Base-by-base conservation (phyloP, 306 rosid genomes). In the Prunus davidiana region DNA sequence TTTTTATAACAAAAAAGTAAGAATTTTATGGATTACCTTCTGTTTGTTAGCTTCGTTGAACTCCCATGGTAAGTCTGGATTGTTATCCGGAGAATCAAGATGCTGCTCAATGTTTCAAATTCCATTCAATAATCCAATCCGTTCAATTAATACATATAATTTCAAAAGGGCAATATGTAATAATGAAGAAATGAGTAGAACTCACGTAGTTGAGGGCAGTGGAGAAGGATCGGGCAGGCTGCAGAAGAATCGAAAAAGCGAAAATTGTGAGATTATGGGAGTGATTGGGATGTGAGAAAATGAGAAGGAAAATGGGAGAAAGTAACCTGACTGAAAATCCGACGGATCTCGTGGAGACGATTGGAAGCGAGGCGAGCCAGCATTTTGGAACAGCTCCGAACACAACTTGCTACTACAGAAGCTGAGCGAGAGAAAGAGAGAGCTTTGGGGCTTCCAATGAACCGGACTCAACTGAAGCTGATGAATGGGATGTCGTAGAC, bases 131-230 rank as follows among this genome's bases (percentile, higher is more conserved):
- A 30, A 79, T 73, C 69, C 11, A 66, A 47, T 54, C 45, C 45
- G 27, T 70, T 50, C 14, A 77, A 32, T 49, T 45, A 46, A 38
- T 46, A 5, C 51, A 46, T 56, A 3, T 22, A 71, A 49, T 64
- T 64, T 13, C 0, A 20, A 10, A 5, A 67, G 70, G n/a, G 47
- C 14, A 61, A 49, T 0, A 45, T 15, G 10, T 13, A 5, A 9
- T 64, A 57, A 52, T 16, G 16, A 67, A 58, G 19, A 83, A 80
- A 68, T 38, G 15, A 55, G n/a, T 24, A 30, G 55, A 0, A 85
- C 99, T 88, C 79, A 95, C 99, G 70, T 90, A 92, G 78, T 95
- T 95, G 11, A 95, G 92, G 73, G 97, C 97, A 51, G 97, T 95
- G 52, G 97, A 95, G 76, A 95, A 88, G 74, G 86, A 85, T 82